Base-by-base conservation (phyloP, 352 stramenopile species). In the Phytopythium vexans region DNA sequence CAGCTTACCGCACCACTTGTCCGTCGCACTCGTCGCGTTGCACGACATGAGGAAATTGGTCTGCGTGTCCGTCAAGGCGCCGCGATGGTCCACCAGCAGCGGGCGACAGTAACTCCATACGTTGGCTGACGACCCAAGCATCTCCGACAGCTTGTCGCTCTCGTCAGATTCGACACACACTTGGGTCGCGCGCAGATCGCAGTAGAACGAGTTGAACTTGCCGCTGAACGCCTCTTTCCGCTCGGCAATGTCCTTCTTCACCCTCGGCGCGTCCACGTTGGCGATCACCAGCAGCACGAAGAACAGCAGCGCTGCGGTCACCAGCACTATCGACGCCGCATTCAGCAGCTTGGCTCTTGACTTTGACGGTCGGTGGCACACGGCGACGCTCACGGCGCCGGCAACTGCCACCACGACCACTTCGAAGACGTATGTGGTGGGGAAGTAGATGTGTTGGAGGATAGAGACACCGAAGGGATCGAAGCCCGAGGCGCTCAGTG, bases 201-300 rank as follows among this genome's bases (percentile, higher is more conserved):
- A 64, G 39, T 54, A 64, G 50, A 58, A 41, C 3, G 37, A 38
- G 51, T 60, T 64, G 57, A 64, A 64, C 27, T 34, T 33, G 14
- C 44, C 34, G 8, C 52, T 38, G 35, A 64, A 35, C 12, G 43
- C 57, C 8, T 7, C 34, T 16, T 50, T 48, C 12, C 11, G 40
- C 6, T 8, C 14, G 8, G 32, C 34, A 14, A 64, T 36, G 12
- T 39, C 31, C 16, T 46, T 35, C 11, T 31, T 35, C 21, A 60
- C 43, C 37, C 8, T 14, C 15, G 39, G 51, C 38, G 57, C 21
- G 39, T 59, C 49, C 38, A 64, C 44, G 37, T 64, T 41, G 33
- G 51, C 57, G 27, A 49, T 27, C 14, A 60, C 31, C 16, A 52
- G 44, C 34, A 52, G 9, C 32, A 40, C 40, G 0, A 48, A 39